Percentiles rank a stretch among this genome's conserved stretches.
These are phyloP conservation scores for Jaapia argillacea DNA, from an alignment of 768 basidiomycete genomes.

Conservation along the genomic window DNA sequence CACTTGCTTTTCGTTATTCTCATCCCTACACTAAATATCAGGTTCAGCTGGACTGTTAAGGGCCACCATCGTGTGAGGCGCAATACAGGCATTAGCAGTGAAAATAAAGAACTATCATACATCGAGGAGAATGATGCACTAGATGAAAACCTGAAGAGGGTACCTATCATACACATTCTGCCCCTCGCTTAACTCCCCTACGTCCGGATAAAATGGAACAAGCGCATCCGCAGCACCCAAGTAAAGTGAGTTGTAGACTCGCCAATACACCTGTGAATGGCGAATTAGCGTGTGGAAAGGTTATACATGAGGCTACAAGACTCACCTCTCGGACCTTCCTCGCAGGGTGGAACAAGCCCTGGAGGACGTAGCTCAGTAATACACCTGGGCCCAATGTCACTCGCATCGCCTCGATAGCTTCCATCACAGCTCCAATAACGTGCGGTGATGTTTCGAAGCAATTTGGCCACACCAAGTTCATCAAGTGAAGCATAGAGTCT, in stretches of 20 bases:
- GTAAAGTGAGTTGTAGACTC: constrained; percentile 90
- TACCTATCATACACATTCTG: constrained; percentile 85
- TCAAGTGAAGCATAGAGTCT: constrained; percentile 94
- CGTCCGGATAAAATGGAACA: constrained; percentile 92
- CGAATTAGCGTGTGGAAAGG: neutral
- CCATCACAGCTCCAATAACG: constrained; percentile 97
- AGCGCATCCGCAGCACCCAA: constrained; percentile 85
- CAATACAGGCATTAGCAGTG: neutral
- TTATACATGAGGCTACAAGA: constrained; percentile 2
- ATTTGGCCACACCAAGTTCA: constrained; percentile 99
- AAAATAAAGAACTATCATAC: neutral
- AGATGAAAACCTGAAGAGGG: constrained; percentile 78
- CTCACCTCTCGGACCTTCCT: constrained; percentile 90
- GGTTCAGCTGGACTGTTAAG: too few species aligned
- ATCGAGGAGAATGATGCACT: constrained; percentile 1
- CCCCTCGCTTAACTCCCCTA: constrained; percentile 82
- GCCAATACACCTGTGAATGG: constrained; percentile 70
- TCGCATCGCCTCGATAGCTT: constrained; percentile 95
- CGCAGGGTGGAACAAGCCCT: constrained; percentile 96
- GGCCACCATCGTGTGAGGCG: too few species aligned
- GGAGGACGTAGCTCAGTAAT: constrained; percentile 83
- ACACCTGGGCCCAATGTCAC: constrained; percentile 93
- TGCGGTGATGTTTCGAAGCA: constrained; percentile 98
- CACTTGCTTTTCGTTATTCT: too few species aligned
- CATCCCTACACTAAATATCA: too few species aligned